Evolutionary conservation across 2,329 filamentous ascomycete species (phyloP), one percentile per base, ranked within the genome.

Genomic region (Aureobasidium pullulans): DNA sequence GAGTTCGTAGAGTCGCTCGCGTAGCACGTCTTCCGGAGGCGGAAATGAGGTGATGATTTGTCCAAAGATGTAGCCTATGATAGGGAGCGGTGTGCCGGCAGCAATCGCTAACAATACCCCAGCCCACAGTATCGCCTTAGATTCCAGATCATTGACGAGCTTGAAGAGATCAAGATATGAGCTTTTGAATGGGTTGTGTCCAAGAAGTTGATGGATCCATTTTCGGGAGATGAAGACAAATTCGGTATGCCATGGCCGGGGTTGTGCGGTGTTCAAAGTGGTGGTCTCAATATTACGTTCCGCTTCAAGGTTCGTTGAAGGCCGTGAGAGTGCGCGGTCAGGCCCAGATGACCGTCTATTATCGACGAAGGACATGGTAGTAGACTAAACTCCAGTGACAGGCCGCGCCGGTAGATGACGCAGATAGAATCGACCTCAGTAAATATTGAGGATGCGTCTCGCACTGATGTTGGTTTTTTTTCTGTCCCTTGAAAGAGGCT

Each of bases 11-110:
- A 81, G 67, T n/a, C 75, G 66, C 4, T 64, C 65, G 15, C 66
- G 67, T 2, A 80, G 68, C 52, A 76, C 75, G 57, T 76, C 68
- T 63, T 77, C 72, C 34, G 70, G 63, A 1, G 78, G 79, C 37
- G 78, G 79, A 58, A 81, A 81, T 28, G 72, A 69, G 62, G 78
- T 76, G 68, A 80, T 79, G 58, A 80, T 76, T 57, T 76, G 71
- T 37, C 76, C 76, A 46, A 79, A 76, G 19, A 79, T 75, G 48
- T 74, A 69, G 4, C 72, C 73, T 52, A 76, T 76, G 31, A 76
- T 62, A 6, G 75, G 75, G 6, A 76, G 62, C 1, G 75, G 74
- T 10, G 72, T 66, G 9, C 75, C 74, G 16, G 74, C 73, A 28
- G 69, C 70, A n/a, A 73, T 63, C 8, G 73, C 70, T 23, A 73